Conservation (phyloP, 371 early-diverging fungal genomes). For the Mucor lusitanicus region DNA sequence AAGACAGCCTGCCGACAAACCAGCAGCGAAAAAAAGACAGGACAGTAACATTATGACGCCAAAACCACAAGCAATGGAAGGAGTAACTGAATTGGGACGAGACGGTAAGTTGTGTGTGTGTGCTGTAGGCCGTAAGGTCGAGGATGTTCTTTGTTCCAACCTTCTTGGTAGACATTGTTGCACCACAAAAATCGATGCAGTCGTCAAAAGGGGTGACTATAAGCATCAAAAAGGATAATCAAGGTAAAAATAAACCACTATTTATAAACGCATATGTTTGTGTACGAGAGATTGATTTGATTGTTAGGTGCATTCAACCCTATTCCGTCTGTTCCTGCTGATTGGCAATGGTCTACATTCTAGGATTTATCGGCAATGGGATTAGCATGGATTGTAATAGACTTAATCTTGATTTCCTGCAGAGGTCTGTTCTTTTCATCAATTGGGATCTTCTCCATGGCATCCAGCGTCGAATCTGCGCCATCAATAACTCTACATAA, state of each 20-base stretch:
- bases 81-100: slow-evolving; percentile 48
- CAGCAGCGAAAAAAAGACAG: slow-evolving; percentile 24
- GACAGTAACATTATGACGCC: slow-evolving; percentile 45
- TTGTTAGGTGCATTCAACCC: slow-evolving; percentile 20
- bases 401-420: slow-evolving; percentile 77
- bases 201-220: slow-evolving; percentile 29
- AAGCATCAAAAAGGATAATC: slow-evolving; percentile 21
- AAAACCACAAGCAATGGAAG: slow-evolving; percentile 55
- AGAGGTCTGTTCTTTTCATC: slow-evolving; percentile 84
- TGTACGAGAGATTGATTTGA: neutral
- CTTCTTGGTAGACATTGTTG: slow-evolving; percentile 37
- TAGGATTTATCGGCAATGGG: slow-evolving; percentile 81
- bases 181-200: slow-evolving; percentile 17
- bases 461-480: slow-evolving; percentile 80
- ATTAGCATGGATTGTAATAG: slow-evolving; percentile 94
- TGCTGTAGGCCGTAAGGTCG: neutral
- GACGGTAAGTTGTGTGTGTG: slow-evolving; percentile 37
- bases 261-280: neutral
- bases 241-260: slow-evolving; percentile 9
- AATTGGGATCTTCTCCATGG: slow-evolving; percentile 85
- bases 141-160: neutral
- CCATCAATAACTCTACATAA: slow-evolving; percentile 83
- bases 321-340: slow-evolving; percentile 32
- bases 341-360: slow-evolving; percentile 42
- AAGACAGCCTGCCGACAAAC: slow-evolving; percentile 5